A percentile compares a stretch with the other conserved stretches of the same genome.
These are phyloP conservation scores for Macroventuria anomochaeta DNA, from an alignment of 2,329 filamentous ascomycete genomes.

Conservation along the genomic window DNA sequence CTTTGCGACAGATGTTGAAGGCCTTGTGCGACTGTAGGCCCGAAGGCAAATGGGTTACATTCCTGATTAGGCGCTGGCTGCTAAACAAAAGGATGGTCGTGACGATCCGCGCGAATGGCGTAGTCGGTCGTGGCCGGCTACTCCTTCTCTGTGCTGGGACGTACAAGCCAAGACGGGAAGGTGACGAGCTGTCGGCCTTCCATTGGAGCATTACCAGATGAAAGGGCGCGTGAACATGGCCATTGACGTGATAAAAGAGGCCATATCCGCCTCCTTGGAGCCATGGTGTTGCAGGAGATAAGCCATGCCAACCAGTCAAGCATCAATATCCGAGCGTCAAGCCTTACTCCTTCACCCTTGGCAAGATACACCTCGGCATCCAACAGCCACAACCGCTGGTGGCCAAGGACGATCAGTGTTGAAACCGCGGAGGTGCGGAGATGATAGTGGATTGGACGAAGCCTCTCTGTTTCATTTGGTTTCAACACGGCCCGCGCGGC, in stretches of 20 bases:
- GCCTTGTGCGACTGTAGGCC: slow-evolving; percentile 20
- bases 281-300: slow-evolving; percentile 24
- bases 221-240: slow-evolving; percentile 11
- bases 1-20: slow-evolving; percentile 12
- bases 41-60: slow-evolving; percentile 3
- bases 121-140: slow-evolving; percentile 4
- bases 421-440: not conserved
- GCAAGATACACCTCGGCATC: slow-evolving; percentile 27
- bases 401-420: slow-evolving; percentile 11
- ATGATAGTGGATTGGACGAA: slow-evolving; percentile 13
- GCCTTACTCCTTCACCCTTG: slow-evolving; percentile 36
- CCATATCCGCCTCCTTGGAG: not conserved
- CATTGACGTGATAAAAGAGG: slow-evolving; percentile 10
- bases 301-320: slow-evolving; percentile 32
- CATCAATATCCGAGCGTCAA: slow-evolving; percentile 26
- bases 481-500: slow-evolving; percentile 11
- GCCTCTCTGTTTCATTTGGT: slow-evolving; percentile 9
- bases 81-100: slow-evolving; percentile 2
- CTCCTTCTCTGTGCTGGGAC: slow-evolving; percentile 8
- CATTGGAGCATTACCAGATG: slow-evolving; percentile 12
- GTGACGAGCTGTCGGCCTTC: slow-evolving; percentile 8
- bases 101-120: slow-evolving; percentile 14
- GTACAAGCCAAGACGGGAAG: slow-evolving; percentile 10
- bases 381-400: slow-evolving; percentile 31
- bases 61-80: slow-evolving; percentile 7